Evolutionary conservation across 1,284 basidiomycete species (phyloP).

Genomic region (Jaminaea rosea): DNA sequence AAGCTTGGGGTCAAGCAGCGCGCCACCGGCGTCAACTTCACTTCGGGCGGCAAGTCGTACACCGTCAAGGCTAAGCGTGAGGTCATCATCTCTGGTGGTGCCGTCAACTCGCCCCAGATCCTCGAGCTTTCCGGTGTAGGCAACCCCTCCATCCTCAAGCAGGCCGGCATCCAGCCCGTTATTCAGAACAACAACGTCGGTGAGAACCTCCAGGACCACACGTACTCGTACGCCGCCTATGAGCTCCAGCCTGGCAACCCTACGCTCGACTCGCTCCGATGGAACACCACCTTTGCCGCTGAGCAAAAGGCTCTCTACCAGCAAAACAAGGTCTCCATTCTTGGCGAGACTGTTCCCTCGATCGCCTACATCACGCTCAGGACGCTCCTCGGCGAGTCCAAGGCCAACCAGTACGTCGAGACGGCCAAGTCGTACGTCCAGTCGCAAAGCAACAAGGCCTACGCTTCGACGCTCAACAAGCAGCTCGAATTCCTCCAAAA

Average conservation of each 20-base stretch:
- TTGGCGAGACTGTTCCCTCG: slow-evolving; percentile 33
- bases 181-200: slow-evolving; percentile 46
- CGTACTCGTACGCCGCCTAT: slow-evolving; percentile 33
- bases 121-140: slow-evolving; percentile 55
- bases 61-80: slow-evolving; percentile 28
- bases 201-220: slow-evolving; percentile 52
- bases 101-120: slow-evolving; percentile 47
- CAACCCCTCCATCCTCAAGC: slow-evolving; percentile 46
- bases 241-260: slow-evolving; percentile 27
- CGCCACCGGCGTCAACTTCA: slow-evolving; percentile 26
- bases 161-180: slow-evolving; percentile 41
- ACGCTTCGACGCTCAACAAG: slow-evolving; percentile 28
- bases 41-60: slow-evolving; percentile 17
- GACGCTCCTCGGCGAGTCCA: slow-evolving; percentile 22
- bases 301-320: slow-evolving; percentile 27
- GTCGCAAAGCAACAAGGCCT: slow-evolving; percentile 8
- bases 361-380: slow-evolving; percentile 37
- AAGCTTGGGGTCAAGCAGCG: not conserved
- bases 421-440: slow-evolving; percentile 29
- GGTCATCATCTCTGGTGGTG: slow-evolving; percentile 36
- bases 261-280: slow-evolving; percentile 35
- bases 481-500: slow-evolving; percentile 35
- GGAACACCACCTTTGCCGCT: slow-evolving; percentile 28
- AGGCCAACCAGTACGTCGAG: slow-evolving; percentile 17
- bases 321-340: slow-evolving; percentile 27